Conservation (phyloP, 1,139 yeast species). For the Kluyveromyces sp. region DNA sequence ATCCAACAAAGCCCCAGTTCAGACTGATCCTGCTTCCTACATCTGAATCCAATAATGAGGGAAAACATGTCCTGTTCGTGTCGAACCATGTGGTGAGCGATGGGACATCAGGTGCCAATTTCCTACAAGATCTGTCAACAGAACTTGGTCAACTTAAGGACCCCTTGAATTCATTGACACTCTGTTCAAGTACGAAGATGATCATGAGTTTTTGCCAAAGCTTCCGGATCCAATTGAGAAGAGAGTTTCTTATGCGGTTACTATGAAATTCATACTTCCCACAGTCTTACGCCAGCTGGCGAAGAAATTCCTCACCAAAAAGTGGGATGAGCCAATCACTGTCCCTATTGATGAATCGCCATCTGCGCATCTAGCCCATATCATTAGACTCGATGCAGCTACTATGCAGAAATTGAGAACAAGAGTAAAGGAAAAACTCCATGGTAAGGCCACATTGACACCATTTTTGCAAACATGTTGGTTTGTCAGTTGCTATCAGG, state of each 20-base stretch:
- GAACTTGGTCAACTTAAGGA: constrained; percentile 5
- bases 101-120: constrained; percentile 18
- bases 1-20: constrained; percentile 20
- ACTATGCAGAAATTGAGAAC: constrained; percentile 11
- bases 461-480: constrained; percentile 23
- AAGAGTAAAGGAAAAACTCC: constrained; percentile 10
- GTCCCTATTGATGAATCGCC: constrained; percentile 6
- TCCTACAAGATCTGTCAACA: constrained; percentile 16
- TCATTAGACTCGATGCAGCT: constrained; percentile 9
- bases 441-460: constrained; percentile 19
- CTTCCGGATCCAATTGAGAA: constrained; percentile 20
- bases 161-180: background rate
- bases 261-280: constrained; percentile 9
- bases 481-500: constrained; percentile 15
- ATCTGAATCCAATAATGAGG: background rate
- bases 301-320: constrained; percentile 5
- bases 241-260: constrained; percentile 16
- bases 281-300: constrained; percentile 6
- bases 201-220: constrained; percentile 8
- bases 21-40: constrained; percentile 16
- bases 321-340: constrained; percentile 10
- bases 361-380: constrained; percentile 8
- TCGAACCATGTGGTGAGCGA: constrained; percentile 23
- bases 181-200: constrained; percentile 14
- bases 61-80: constrained; percentile 12